These are phyloP conservation scores for Blastobotrys attinorum DNA, from an alignment of 805 yeast genomes.

Conservation along the genomic window DNA sequence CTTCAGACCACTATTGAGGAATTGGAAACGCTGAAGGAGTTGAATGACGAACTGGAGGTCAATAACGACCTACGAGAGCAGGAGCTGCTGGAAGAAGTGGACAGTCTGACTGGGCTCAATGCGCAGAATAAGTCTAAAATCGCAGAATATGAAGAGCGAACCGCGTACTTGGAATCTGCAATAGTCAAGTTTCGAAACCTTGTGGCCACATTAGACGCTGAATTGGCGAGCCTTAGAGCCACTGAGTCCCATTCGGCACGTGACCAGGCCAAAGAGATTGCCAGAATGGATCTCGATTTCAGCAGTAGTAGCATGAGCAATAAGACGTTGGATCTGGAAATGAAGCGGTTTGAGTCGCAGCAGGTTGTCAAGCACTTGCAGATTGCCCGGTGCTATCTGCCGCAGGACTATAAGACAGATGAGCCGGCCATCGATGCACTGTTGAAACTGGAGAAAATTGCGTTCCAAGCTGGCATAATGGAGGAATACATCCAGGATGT, in stretches of 20 bases:
- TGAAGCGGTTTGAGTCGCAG: slow-evolving; percentile 19
- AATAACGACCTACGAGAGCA: slow-evolving; percentile 36
- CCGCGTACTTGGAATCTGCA: slow-evolving; percentile 32
- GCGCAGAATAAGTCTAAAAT: slow-evolving; percentile 16
- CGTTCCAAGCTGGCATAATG: background rate
- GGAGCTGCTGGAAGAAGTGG: slow-evolving; percentile 35
- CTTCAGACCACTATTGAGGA: slow-evolving; percentile 40
- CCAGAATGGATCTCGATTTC: slow-evolving; percentile 16
- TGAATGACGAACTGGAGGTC: slow-evolving; percentile 46
- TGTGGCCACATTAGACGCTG: slow-evolving; percentile 22
- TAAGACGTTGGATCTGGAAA: slow-evolving; percentile 21
- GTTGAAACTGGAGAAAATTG: slow-evolving; percentile 2
- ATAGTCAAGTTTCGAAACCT: slow-evolving; percentile 22
- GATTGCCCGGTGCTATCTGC: slow-evolving; percentile 20
- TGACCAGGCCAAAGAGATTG: slow-evolving; percentile 11
- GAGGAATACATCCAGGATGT: slow-evolving; percentile 11
- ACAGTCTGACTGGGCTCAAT: slow-evolving; percentile 16
- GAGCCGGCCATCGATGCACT: slow-evolving; percentile 10
- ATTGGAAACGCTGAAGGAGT: slow-evolving; percentile 43
- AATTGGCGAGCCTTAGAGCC: slow-evolving; percentile 16
- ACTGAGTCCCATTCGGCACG: slow-evolving; percentile 12
- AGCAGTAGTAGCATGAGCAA: slow-evolving; percentile 16
- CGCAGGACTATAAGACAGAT: slow-evolving; percentile 13
- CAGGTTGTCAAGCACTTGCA: slow-evolving; percentile 22
- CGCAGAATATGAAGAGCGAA: slow-evolving; percentile 19